Evolutionary conservation across 2,329 filamentous ascomycete genomes (phyloP), one percentile per base, ranked within the genome.

Genomic region (Colletotrichum sp.): DNA sequence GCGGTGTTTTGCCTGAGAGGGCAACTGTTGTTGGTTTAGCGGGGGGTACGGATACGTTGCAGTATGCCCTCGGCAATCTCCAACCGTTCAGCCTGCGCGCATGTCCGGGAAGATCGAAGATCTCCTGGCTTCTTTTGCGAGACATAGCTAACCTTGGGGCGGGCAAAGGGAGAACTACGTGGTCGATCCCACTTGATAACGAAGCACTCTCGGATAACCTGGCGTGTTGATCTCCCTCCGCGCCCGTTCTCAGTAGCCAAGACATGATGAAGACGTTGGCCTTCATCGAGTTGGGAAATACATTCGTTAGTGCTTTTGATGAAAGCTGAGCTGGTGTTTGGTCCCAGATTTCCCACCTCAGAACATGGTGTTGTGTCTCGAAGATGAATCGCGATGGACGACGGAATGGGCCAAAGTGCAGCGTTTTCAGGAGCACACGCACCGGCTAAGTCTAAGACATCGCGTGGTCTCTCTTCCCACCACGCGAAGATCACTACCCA

Each of bases 1-100:
- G 67, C 56, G 36, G 56, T 9, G 34, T 18, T 26, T 69, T 69
- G 36, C 56, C 67, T 28, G 56, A 69, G 67, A 62, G 32, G 67
- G 67, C 26, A 62, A 69, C 21, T 69, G 28, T 13, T 32, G 59
- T 28, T 13, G 21, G 32, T 34, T 16, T 28, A 56, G 16, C 16
- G 34, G 12, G 32, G 58, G 26, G 24, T 18, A 43, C 48, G 26
- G 21, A 18, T 28, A 16, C 9, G 21, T 58, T 58, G 55, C 38
- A 6, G 58, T 32, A 32, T 59, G 28, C 18, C 14, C 24, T 72
- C 73, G 73, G 69, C 69, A 75, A 75, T 75, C 73, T 72, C 16
- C 61, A 55, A 63, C 24, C 30, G 62, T 65, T 58, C 48, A 26
- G 38, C 48, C 63, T n/a, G 34, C 43, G 55, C 63, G 59, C 52